Base-by-base conservation (phyloP, 352 stramenopile species). In the Phytophthora fragariaefolia region DNA sequence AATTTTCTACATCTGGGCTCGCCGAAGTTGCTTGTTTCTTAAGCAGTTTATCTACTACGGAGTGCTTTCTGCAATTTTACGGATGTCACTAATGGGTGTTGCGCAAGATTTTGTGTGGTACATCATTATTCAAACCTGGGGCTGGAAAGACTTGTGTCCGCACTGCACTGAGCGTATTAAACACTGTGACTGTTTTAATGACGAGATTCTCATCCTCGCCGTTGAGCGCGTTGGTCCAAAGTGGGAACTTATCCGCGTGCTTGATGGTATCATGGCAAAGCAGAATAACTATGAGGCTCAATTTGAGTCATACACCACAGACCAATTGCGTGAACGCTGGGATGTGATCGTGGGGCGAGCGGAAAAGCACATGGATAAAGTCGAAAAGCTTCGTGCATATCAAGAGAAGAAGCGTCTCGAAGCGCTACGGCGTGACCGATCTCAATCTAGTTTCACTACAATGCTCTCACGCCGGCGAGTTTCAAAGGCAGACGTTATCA, bases 141-240 rank as follows among this genome's bases (percentile, higher is more conserved):
- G 79, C 17, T 89, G 81, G 79, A 73, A 76, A 18, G 81, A 92
- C 32, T 46, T 88, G 32, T 92, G 80, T 66, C 80, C 81, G 4
- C 79, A 88, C 63, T 92, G 79, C 68, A 92, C 83, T 1, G 83
- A 91, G 61, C 77, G 83, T 0, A 74, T 91, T 17, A 72, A 77
- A 9, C 75, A 87, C 26, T 92, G 83, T 57, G 83, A 92, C 55
- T 92, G 83, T 56, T 90, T 90, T 45, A 90, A 90, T 30, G 83
- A 91, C 50, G 83, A 90, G 52, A 47, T 91, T 10, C 59, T 91
- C 27, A 71, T 90, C 27, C 59, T 89, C n/a, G 73, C 71, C 1
- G 77, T 92, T 23, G 68, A 87, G 45, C 75, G 73, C 15, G 71
- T 90, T 2, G 79, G 81, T 1, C 68, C 83, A 20, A 91, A 91